A percentile compares a stretch with the other conserved stretches of the same genome.
Evolutionary conservation across 164 flowering plant genomes (phyloP).

Genomic region (grape (Vitis vinifera)): DNA sequence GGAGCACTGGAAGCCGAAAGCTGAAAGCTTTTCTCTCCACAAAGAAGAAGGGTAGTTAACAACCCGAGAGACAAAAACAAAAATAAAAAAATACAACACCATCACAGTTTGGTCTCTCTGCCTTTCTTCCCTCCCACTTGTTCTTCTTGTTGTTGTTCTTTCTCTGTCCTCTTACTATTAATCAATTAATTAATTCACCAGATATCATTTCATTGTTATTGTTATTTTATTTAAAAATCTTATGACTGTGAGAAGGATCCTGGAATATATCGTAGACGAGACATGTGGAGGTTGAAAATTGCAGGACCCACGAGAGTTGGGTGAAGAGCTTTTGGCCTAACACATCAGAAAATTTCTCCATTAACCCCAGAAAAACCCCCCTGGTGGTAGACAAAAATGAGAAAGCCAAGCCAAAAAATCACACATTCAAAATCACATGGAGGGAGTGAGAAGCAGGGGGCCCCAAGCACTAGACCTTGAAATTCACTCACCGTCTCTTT

Average conservation of each 20-base stretch:
- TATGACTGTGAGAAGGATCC: conserved; percentile 9
- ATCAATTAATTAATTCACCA: too few species aligned
- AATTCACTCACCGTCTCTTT: not conserved
- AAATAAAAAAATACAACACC: not conserved
- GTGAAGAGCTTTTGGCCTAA: too few species aligned
- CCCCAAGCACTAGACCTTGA: too few species aligned
- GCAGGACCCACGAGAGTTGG: too few species aligned
- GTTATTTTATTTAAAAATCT: not conserved
- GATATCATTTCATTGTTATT: not conserved
- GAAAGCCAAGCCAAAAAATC: too few species aligned
- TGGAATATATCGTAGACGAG: not conserved
- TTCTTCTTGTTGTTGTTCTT: conserved; percentile 9
- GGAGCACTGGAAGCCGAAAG: not conserved
- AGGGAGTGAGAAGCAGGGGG: too few species aligned
- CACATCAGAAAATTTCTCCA: too few species aligned
- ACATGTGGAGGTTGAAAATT: too few species aligned
- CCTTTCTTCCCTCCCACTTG: conserved; percentile 17
- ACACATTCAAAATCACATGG: too few species aligned
- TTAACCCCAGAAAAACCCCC: too few species aligned
- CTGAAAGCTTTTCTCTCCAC: too few species aligned
- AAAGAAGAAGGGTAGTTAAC: not conserved
- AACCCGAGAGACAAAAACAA: not conserved
- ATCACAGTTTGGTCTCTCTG: not conserved
- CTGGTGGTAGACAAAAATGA: too few species aligned
- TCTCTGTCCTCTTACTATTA: not conserved